A percentile compares a stretch with the other conserved stretches of the same genome.
These are phyloP conservation scores for Henckelia pumila DNA, from an alignment of 257 asterid species.

Conservation along the genomic window DNA sequence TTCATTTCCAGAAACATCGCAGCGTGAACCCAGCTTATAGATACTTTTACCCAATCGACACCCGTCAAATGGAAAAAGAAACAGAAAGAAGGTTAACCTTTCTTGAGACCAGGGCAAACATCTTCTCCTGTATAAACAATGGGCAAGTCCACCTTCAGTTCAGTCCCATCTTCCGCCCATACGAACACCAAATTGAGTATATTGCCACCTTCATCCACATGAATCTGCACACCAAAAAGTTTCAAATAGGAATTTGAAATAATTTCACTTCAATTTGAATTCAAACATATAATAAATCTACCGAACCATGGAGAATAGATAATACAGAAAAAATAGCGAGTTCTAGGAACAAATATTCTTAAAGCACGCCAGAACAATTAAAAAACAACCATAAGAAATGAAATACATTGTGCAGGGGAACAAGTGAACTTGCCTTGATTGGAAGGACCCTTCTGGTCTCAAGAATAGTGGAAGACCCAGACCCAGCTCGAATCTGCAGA, in stretches of 20 bases:
- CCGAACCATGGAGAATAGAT: background rate
- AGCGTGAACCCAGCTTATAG: background rate
- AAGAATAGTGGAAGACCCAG: slow-evolving; percentile 72
- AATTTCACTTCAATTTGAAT: background rate
- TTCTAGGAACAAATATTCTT: background rate
- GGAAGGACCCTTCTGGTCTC: slow-evolving; percentile 78
- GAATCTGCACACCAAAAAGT: slow-evolving; percentile 44
- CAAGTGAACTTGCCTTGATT: slow-evolving; percentile 52
- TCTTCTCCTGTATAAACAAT: slow-evolving; percentile 79
- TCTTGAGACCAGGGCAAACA: slow-evolving; percentile 80
- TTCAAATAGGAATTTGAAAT: slow-evolving; percentile 16
- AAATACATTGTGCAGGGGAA: no score
- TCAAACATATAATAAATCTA: background rate
- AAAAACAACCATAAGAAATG: background rate
- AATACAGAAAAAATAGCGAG: background rate
- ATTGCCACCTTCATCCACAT: slow-evolving; percentile 69
- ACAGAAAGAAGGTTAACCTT: slow-evolving; percentile 49
- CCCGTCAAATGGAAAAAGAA: background rate
- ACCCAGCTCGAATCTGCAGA: slow-evolving; percentile 87
- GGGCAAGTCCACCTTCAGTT: slow-evolving; percentile 78
- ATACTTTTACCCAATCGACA: background rate
- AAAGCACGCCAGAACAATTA: no score
- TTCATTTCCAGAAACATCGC: background rate
- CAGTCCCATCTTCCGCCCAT: slow-evolving; percentile 93
- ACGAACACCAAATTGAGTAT: slow-evolving; percentile 84